Conservation (phyloP, 2,329 filamentous ascomycete species). For the Aspergillus sp. region DNA sequence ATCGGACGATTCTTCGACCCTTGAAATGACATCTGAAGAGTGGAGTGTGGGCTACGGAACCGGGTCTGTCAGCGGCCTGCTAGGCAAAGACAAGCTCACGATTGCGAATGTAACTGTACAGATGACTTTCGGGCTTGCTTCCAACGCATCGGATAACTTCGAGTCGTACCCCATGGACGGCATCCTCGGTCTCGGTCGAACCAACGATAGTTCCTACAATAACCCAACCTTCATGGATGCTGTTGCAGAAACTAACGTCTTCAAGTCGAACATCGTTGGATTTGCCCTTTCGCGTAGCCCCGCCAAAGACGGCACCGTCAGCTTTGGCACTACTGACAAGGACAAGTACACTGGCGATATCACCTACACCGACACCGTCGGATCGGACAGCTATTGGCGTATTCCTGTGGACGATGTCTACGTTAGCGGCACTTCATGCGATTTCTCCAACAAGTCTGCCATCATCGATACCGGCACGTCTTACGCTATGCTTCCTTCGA, state of each 20-base stretch:
- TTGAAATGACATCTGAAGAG: slow-evolving; percentile 53
- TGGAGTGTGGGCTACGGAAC: slow-evolving; percentile 77
- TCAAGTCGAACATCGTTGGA: slow-evolving; percentile 69
- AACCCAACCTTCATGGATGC: slow-evolving; percentile 68
- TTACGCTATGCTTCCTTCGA: slow-evolving; percentile 70
- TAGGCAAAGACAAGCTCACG: slow-evolving; percentile 66
- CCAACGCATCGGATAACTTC: slow-evolving; percentile 72
- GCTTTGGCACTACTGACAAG: slow-evolving; percentile 70
- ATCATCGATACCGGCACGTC: slow-evolving; percentile 86
- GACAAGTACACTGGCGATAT: slow-evolving; percentile 69
- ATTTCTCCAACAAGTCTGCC: slow-evolving; percentile 58
- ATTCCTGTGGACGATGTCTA: slow-evolving; percentile 68
- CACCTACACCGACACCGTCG: slow-evolving; percentile 61
- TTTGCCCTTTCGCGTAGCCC: slow-evolving; percentile 68
- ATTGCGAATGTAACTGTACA: slow-evolving; percentile 66
- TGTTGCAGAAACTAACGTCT: slow-evolving; percentile 57
- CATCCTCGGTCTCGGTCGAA: slow-evolving; percentile 75
- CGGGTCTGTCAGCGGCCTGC: slow-evolving; percentile 67
- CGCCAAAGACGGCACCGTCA: slow-evolving; percentile 76
- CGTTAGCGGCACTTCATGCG: slow-evolving; percentile 60
- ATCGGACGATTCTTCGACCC: slow-evolving; percentile 63
- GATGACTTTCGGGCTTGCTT: slow-evolving; percentile 72
- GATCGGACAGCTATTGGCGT: slow-evolving; percentile 66
- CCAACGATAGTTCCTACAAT: slow-evolving; percentile 51
- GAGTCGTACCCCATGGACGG: slow-evolving; percentile 80